Conservation (phyloP, 2,329 filamentous ascomycete genomes). For the Aspergillus sp. region DNA sequence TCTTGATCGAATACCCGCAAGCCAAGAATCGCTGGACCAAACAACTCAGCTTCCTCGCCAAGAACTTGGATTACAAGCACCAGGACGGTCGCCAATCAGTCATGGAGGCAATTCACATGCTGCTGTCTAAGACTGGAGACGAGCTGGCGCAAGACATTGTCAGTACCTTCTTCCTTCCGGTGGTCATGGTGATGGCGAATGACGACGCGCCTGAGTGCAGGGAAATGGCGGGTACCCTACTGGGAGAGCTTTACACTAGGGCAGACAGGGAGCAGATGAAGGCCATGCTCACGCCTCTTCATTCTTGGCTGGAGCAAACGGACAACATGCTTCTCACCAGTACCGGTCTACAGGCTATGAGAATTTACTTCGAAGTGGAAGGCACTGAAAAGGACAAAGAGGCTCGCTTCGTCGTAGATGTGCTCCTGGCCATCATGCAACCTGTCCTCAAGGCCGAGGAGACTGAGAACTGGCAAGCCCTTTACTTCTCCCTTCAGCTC, state of each 20-base stretch:
- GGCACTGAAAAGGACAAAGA: conserved; percentile 69
- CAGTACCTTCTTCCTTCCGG: conserved; percentile 77
- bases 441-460: conserved; percentile 52
- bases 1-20: conserved; percentile 91
- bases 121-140: conserved; percentile 82
- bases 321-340: conserved; percentile 70
- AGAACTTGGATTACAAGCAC: conserved; percentile 87
- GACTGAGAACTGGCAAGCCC: conserved; percentile 65
- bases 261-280: conserved; percentile 71
- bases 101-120: conserved; percentile 83
- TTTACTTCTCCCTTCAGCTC: conserved; percentile 72
- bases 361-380: conserved; percentile 75
- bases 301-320: conserved; percentile 73
- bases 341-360: conserved; percentile 77
- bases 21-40: conserved; percentile 85
- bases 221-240: conserved; percentile 73
- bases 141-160: conserved; percentile 81
- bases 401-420: conserved; percentile 58
- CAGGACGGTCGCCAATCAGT: conserved; percentile 87
- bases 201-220: conserved; percentile 86
- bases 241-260: conserved; percentile 78
- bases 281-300: conserved; percentile 70
- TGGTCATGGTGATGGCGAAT: conserved; percentile 83
- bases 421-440: conserved; percentile 58
- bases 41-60: conserved; percentile 83